A percentile compares a stretch with the other conserved stretches of the same genome.
Evolutionary conservation across 768 basidiomycete species (phyloP).

Genomic region (Dacryopinax primogenitus): DNA sequence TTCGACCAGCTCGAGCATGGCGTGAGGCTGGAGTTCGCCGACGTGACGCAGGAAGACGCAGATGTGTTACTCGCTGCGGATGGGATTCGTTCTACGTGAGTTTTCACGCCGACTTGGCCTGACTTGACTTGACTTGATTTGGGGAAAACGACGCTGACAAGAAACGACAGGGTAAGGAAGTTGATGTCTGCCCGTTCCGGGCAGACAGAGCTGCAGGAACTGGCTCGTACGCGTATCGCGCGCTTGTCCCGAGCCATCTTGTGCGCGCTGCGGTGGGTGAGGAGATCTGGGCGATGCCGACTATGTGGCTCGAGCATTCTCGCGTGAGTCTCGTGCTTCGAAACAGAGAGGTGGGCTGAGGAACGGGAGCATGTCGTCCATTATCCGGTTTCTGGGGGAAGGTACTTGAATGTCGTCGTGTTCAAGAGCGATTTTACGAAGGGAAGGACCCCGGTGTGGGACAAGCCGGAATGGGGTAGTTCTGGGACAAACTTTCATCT

Average conservation of each 20-base stretch:
- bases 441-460: background rate
- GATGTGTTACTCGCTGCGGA: background rate
- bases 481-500: background rate
- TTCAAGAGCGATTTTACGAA: background rate
- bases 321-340: background rate
- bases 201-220: background rate
- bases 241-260: background rate
- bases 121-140: too few species aligned
- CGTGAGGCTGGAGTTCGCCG: background rate
- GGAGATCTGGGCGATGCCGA: background rate
- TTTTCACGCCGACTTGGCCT: too few species aligned
- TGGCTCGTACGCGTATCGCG: constrained; percentile 4
- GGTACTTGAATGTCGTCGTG: background rate
- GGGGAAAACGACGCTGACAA: too few species aligned
- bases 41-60: background rate
- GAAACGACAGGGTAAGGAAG: background rate
- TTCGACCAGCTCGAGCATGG: background rate
- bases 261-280: background rate
- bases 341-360: background rate
- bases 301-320: background rate
- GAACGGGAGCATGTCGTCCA: background rate
- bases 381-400: background rate
- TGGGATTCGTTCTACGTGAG: constrained; percentile 2
- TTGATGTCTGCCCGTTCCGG: background rate
- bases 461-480: background rate